These are phyloP conservation scores for Apiotrichum mycotoxinovorans DNA, from an alignment of 1,284 basidiomycete species.

Conservation along the genomic window DNA sequence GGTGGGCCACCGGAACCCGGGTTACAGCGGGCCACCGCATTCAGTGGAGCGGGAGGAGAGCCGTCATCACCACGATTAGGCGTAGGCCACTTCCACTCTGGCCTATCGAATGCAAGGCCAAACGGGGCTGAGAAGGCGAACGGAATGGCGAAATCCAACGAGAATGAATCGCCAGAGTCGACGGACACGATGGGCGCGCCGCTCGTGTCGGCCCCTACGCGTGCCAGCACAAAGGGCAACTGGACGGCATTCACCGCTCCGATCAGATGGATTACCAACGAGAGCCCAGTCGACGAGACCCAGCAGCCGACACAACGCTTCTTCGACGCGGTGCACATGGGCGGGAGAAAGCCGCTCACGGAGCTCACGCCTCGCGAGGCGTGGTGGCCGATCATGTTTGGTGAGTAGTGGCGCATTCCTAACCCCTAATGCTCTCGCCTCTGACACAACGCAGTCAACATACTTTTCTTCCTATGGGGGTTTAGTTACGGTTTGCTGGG, in stretches of 20 bases:
- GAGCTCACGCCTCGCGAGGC: conserved; percentile 39
- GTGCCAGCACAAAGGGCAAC: neutral
- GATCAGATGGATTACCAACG: conserved; percentile 14
- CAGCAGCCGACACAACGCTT: conserved; percentile 40
- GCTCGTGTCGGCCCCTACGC: neutral
- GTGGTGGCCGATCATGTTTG: conserved; percentile 45
- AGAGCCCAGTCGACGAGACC: conserved; percentile 7
- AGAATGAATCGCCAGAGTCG: neutral
- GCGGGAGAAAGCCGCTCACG: conserved; percentile 39
- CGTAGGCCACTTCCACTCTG: neutral
- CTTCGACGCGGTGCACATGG: conserved; percentile 47
- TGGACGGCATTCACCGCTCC: conserved; percentile 10
- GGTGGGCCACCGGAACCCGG: conserved; percentile 22
- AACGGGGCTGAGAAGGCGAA: neutral
- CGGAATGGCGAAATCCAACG: neutral
- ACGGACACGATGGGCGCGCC: conserved; percentile 1
- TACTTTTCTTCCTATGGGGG: conserved; percentile 49
- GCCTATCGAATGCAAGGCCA: neutral
- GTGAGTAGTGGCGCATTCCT: conserved; percentile 20
- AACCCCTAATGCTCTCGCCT: neutral
- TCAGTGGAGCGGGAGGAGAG: neutral
- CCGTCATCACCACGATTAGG: neutral
- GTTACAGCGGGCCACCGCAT: neutral
- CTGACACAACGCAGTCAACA: conserved; percentile 28
- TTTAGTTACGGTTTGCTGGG: conserved; percentile 48